Conservation (phyloP, 768 basidiomycete species). For the Tricholoma terreum region DNA sequence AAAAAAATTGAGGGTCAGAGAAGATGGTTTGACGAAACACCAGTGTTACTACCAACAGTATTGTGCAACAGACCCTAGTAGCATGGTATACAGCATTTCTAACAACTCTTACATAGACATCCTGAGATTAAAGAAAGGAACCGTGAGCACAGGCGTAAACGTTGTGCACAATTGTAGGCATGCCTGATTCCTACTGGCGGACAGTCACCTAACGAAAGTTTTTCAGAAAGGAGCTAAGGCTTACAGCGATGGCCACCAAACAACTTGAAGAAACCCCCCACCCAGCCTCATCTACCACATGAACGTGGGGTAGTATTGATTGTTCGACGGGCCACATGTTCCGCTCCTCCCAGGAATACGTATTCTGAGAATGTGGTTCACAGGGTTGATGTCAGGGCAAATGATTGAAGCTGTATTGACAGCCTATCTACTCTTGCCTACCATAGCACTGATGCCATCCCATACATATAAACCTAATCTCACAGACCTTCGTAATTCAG, state of each 20-base stretch:
- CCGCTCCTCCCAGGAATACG: too few relatives aligned
- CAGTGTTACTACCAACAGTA: neutral
- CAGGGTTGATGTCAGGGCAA: too few relatives aligned
- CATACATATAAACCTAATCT: too few relatives aligned
- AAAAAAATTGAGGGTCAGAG: neutral
- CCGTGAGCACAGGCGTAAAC: neutral
- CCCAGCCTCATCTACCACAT: neutral
- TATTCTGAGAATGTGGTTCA: too few relatives aligned
- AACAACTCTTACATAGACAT: neutral
- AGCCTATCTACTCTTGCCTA: too few relatives aligned
- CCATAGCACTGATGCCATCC: too few relatives aligned
- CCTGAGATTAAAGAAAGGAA: neutral
- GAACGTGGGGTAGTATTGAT: too few relatives aligned
- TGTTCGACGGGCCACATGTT: too few relatives aligned
- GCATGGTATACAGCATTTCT: neutral
- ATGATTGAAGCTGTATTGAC: too few relatives aligned
- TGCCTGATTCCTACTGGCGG: too few relatives aligned
- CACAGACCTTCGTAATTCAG: too few relatives aligned
- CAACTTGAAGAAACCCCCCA: neutral
- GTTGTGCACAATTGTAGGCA: neutral
- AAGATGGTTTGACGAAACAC: neutral
- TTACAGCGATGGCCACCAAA: neutral
- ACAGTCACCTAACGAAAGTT: neutral
- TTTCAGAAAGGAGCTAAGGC: neutral
- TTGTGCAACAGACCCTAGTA: neutral